Evolutionary conservation across 768 basidiomycete species (phyloP).

Genomic region (Trametes gibbosa): DNA sequence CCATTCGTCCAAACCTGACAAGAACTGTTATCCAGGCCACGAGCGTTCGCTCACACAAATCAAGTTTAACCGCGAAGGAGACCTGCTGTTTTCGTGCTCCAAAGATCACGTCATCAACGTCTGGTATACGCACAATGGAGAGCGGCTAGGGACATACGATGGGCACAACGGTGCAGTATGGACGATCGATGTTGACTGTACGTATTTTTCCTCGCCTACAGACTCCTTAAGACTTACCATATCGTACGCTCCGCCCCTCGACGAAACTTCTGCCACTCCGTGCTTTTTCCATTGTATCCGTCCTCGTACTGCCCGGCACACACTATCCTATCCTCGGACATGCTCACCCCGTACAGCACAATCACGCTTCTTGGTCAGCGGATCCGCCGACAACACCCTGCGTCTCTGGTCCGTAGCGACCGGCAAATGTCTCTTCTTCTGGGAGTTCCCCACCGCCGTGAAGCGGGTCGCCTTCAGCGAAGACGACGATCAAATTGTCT

Average conservation of each 20-base stretch:
- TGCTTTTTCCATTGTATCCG: not conserved
- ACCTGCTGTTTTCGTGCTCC: conserved; percentile 91
- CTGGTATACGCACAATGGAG: conserved; percentile 97
- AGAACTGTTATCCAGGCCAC: conserved; percentile 58
- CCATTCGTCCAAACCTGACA: not conserved
- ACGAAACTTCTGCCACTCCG: not conserved
- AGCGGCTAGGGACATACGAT: conserved; percentile 93
- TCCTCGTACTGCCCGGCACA: not conserved
- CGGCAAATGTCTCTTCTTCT: conserved; percentile 89
- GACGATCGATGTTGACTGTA: conserved; percentile 96
- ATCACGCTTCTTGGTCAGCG: conserved; percentile 84
- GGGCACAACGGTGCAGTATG: conserved; percentile 96
- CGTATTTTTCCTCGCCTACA: conserved; percentile 29
- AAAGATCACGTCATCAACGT: conserved; percentile 96
- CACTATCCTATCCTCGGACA: not conserved
- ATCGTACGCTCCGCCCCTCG: not conserved
- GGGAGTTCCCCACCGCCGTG: conserved; percentile 98
- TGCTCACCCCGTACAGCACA: conserved; percentile 51
- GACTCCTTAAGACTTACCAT: not conserved
- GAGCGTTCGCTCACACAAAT: conserved; percentile 97
- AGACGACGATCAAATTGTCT: conserved; percentile 78
- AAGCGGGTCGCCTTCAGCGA: conserved; percentile 93
- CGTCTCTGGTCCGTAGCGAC: conserved; percentile 86
- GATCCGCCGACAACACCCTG: conserved; percentile 92
- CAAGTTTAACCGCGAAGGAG: conserved; percentile 96